Percentiles rank a stretch among this genome's conserved stretches.
These are phyloP conservation scores for Inonotus hispidus DNA, from an alignment of 1,284 basidiomycete species.

Conservation along the genomic window DNA sequence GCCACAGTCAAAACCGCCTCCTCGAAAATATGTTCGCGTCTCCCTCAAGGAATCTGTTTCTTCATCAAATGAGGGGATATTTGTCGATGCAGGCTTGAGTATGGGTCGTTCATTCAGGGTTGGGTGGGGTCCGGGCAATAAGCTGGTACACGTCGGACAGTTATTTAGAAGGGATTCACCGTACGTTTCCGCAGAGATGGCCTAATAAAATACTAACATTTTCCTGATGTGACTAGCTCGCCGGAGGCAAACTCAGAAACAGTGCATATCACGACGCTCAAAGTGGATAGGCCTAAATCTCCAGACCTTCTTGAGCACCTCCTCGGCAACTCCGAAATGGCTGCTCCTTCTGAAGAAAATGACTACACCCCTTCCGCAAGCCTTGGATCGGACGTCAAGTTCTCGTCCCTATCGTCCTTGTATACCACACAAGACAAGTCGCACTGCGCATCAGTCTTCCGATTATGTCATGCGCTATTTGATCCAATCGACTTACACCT, in stretches of 20 bases:
- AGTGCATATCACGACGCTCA: constrained; percentile 43
- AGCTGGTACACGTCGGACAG: constrained; percentile 70
- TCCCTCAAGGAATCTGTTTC: constrained; percentile 59
- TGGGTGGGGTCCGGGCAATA: constrained; percentile 84
- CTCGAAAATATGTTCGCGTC: constrained; percentile 68
- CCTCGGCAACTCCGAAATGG: constrained; percentile 70
- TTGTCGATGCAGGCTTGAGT: constrained; percentile 78
- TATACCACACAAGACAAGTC: constrained; percentile 74
- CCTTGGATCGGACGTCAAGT: constrained; percentile 58
- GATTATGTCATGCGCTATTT: constrained; percentile 87
- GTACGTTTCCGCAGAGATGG: constrained; percentile 34
- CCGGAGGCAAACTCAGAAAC: constrained; percentile 53
- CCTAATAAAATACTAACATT: constrained; percentile 13
- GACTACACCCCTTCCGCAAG: constrained; percentile 54
- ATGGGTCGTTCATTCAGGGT: constrained; percentile 88
- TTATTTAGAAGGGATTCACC: constrained; percentile 53
- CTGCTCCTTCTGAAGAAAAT: constrained; percentile 41
- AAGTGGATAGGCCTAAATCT: constrained; percentile 33
- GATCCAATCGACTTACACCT: constrained; percentile 75
- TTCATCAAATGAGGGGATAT: constrained; percentile 57
- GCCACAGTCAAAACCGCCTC: constrained; percentile 54
- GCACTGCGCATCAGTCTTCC: constrained; percentile 78
- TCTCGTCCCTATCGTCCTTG: constrained; percentile 71
- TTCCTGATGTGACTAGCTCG: constrained; percentile 32
- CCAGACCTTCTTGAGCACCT: constrained; percentile 71